Conservation (phyloP, 2,329 filamentous ascomycete genomes). For the Rutstroemia sp. region DNA sequence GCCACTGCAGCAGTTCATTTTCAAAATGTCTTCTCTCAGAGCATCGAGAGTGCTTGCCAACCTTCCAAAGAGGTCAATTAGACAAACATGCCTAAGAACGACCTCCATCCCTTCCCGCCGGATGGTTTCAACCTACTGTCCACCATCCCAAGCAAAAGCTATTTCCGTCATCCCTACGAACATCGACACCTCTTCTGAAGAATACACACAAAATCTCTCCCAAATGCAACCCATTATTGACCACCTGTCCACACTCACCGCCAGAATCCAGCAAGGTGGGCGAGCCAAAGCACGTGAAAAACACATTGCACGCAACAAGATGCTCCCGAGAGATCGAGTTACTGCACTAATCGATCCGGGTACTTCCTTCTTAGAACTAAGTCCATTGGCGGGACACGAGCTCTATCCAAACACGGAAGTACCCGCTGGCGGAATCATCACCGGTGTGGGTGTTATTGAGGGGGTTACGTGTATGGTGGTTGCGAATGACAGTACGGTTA, state of each 20-base stretch:
- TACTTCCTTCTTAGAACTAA: slow-evolving; percentile 88
- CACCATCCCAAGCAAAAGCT: slow-evolving; percentile 72
- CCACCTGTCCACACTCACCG: slow-evolving; percentile 62
- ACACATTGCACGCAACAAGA: slow-evolving; percentile 82
- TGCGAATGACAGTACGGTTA: slow-evolving; percentile 94
- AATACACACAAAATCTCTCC: slow-evolving; percentile 73
- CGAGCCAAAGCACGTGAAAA: slow-evolving; percentile 77
- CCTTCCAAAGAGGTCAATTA: slow-evolving; percentile 37
- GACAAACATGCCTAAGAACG: slow-evolving; percentile 25
- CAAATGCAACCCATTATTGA: slow-evolving; percentile 70
- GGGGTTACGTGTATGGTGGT: slow-evolving; percentile 90
- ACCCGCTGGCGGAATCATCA: slow-evolving; percentile 84
- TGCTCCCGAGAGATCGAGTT: slow-evolving; percentile 86
- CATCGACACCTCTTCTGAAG: slow-evolving; percentile 69
- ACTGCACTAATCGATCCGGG: slow-evolving; percentile 83
- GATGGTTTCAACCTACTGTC: slow-evolving; percentile 65
- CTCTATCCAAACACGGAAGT: slow-evolving; percentile 84
- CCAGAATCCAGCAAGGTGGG: slow-evolving; percentile 67
- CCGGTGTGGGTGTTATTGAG: slow-evolving; percentile 82
- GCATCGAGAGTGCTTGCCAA: slow-evolving; percentile 39
- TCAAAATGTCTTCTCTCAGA: slow-evolving; percentile 40
- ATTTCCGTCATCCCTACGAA: slow-evolving; percentile 72
- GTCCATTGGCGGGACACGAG: slow-evolving; percentile 78
- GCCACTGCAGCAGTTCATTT: slow-evolving; percentile 16
- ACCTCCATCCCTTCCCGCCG: slow-evolving; percentile 20